Evolutionary conservation across 108 stramenopile genomes (phyloP).

Genomic region (Cyclotella atomus): DNA sequence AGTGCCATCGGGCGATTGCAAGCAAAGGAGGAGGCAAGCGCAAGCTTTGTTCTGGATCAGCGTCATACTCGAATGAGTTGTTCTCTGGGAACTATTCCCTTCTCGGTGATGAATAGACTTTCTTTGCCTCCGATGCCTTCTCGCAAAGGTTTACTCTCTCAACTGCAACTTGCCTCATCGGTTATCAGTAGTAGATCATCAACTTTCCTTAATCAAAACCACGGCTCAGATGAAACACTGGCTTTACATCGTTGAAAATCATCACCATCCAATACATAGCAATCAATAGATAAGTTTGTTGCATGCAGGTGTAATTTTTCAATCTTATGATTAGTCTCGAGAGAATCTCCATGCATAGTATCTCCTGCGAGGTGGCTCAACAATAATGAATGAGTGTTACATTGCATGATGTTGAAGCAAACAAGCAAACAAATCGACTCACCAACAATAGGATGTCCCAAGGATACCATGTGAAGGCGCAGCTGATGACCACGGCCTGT

Average conservation of each 20-base stretch:
- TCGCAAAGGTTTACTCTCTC: no score
- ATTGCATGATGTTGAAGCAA: not conserved
- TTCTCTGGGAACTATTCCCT: no score
- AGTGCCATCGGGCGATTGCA: no score
- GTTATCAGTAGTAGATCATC: no score
- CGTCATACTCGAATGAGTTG: no score
- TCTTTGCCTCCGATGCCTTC: no score
- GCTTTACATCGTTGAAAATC: not conserved
- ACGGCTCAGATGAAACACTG: not conserved
- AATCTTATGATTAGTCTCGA: not conserved
- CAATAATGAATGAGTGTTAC: not conserved
- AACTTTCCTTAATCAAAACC: no score
- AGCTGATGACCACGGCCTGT: constrained; percentile 83
- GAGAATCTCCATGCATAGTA: constrained; percentile 19
- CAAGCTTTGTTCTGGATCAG: no score
- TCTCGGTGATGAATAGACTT: no score
- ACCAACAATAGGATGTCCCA: constrained; percentile 66
- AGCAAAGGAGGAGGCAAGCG: no score
- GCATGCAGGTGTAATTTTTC: constrained; percentile 24
- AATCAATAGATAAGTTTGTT: constrained; percentile 17
- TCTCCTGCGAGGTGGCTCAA: not conserved
- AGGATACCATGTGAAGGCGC: constrained; percentile 61
- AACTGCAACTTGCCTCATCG: no score
- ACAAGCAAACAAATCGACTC: constrained; percentile 38
- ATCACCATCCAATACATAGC: not conserved